Evolutionary conservation across 352 stramenopile species (phyloP), one percentile per base, ranked within the genome.

Genomic region (Pythium angustatum): DNA sequence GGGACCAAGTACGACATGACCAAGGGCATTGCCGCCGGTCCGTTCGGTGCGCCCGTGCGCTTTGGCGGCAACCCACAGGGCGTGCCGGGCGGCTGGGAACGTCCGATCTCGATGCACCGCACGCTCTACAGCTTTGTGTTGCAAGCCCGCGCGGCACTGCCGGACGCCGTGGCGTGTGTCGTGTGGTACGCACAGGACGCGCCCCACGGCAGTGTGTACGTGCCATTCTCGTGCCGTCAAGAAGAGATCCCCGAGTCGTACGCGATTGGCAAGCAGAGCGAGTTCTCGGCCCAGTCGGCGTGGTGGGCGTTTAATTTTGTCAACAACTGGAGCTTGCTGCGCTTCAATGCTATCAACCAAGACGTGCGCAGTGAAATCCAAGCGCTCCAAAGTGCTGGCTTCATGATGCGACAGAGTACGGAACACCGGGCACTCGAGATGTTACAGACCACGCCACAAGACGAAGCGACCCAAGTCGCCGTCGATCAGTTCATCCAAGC

Each of bases 91-190:
- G 82, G 78, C 10, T 96, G 90, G 82, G 90, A 97, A 69, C 84
- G 93, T 3, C 72, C 90, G 8, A 98, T 98, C 59, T 97, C 90
- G 10, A 84, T 98, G 60, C 96, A 91, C 60, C 90, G 94, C 24
- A 98, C 92, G 27, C 51, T 91, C 14, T 93, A 84, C 55, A 87
- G 78, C 40, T 97, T 98, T 69, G 81, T 88, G 27, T 62, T 88
- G 14, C 84, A 93, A 55, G 71, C 61, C 21, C 69, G 79, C 1
- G 59, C 41, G 24, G 61, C 64, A 0, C 58, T 84, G 1, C 65
- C 75, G 0, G 70, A 90, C 55, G 67, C 72, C 2, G 28, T 90
- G 26, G 77, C 66, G 33, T 78, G 81, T n/a, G 72, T 87, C 9
- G 72, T 72, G 27, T 91, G 84, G 84, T 93, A 91, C 58, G 83